Percentiles rank a stretch among this genome's conserved stretches.
Evolutionary conservation across 495 filamentous ascomycete genomes (phyloP).

Genomic region (Aspergillus egyptiacus): DNA sequence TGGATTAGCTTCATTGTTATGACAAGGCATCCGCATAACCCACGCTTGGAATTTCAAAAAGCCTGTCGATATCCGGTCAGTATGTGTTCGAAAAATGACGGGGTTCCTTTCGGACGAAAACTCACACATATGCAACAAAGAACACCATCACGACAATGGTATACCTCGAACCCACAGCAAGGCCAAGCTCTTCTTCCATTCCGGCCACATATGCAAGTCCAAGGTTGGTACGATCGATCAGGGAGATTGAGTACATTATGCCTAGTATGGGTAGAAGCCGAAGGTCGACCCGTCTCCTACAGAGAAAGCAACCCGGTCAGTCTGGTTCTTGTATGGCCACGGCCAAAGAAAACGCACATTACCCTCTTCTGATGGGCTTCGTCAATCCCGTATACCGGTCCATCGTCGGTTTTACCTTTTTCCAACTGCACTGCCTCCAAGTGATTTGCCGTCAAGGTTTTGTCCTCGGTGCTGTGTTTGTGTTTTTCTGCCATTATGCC

Average conservation of each 20-base stretch:
- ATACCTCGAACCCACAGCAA: constrained; percentile 13
- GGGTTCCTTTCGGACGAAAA: too few species aligned
- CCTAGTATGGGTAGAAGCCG: constrained; percentile 15
- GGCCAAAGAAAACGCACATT: constrained; percentile 2
- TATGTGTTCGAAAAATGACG: too few species aligned
- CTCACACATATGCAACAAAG: constrained; percentile 16
- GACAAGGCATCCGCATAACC: neutral
- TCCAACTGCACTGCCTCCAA: constrained; percentile 10
- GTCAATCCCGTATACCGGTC: constrained; percentile 13
- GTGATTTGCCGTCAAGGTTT: constrained; percentile 3
- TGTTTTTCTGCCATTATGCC: constrained; percentile 3
- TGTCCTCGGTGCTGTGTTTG: neutral
- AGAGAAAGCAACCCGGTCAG: neutral
- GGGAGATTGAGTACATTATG: constrained; percentile 16
- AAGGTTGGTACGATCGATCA: constrained; percentile 17
- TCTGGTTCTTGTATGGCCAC: neutral
- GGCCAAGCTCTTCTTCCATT: constrained; percentile 15
- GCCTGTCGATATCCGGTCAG: neutral
- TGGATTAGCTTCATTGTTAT: neutral
- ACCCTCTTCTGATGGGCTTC: constrained; percentile 17
- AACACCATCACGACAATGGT: constrained; percentile 18
- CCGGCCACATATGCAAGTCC: constrained; percentile 15
- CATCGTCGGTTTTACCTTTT: neutral
- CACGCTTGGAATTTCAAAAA: constrained; percentile 16
- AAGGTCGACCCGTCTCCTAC: constrained; percentile 12